Evolutionary conservation across 2,329 filamentous ascomycete species (phyloP).

Genomic region (Ophiostoma triangulosporum): DNA sequence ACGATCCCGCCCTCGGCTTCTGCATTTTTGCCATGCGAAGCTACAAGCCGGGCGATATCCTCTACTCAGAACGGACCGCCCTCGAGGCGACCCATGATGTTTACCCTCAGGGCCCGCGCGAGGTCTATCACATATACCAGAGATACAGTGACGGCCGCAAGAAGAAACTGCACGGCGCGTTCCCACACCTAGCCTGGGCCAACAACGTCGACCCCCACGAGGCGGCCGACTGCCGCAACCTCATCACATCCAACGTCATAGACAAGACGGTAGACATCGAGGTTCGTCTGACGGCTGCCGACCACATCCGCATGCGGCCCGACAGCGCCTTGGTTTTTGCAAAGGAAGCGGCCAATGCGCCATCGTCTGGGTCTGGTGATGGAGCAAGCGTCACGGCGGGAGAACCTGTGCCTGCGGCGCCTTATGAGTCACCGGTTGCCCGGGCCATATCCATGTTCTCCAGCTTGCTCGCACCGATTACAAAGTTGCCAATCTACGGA

Average conservation of each 20-base stretch:
- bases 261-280: constrained; percentile 1
- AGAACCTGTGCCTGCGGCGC: too few species aligned
- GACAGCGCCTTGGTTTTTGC: constrained; percentile 5
- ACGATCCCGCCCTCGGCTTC: constrained; percentile 16
- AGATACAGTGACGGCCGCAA: not conserved
- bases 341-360: not conserved
- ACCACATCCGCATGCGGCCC: constrained; percentile 14
- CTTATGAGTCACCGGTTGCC: not conserved
- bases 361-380: too few species aligned
- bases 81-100: constrained; percentile 15
- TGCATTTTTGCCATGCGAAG: constrained; percentile 19
- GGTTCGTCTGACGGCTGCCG: constrained; percentile 7
- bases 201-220: constrained; percentile 11
- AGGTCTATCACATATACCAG: constrained; percentile 10
- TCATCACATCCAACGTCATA: constrained; percentile 8
- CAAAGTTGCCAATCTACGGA: not conserved
- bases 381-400: too few species aligned
- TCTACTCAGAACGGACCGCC: constrained; percentile 18
- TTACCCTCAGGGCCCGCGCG: constrained; percentile 9
- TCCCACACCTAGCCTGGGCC: constrained; percentile 13
- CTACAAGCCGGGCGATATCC: constrained; percentile 15
- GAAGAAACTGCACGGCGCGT: constrained; percentile 13
- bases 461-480: not conserved
- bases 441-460: not conserved
- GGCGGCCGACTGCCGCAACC: constrained; percentile 8